Conservation (phyloP, 208 protist genomes). For the Leishmania tropica region DNA sequence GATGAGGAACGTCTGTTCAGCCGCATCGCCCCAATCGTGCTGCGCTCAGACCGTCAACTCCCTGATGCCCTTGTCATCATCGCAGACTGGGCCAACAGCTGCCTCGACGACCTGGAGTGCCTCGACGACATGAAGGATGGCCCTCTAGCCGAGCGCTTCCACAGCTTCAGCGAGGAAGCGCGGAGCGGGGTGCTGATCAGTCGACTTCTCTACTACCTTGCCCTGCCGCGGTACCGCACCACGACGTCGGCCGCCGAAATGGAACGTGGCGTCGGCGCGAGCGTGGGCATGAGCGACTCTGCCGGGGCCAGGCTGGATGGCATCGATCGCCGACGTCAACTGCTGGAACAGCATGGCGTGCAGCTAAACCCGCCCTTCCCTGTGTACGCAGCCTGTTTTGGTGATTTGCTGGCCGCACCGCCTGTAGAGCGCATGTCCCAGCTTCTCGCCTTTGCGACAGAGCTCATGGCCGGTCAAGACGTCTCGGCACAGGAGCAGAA, state of each 20-base stretch:
- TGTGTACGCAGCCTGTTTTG: conserved; percentile 87
- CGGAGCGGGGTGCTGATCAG: conserved; percentile 83
- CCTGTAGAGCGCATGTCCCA: conserved; percentile 73
- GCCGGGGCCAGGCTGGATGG: conserved; percentile 10
- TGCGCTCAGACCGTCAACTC: conserved; percentile 63
- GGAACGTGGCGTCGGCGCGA: neutral
- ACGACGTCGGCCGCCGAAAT: conserved; percentile 23
- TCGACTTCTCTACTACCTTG: conserved; percentile 88
- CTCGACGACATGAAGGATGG: conserved; percentile 85
- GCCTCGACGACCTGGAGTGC: conserved; percentile 79
- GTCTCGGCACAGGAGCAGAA: conserved; percentile 33
- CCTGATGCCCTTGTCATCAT: conserved; percentile 82
- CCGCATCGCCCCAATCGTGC: conserved; percentile 80
- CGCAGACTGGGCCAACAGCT: conserved; percentile 87
- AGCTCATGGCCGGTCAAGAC: conserved; percentile 61
- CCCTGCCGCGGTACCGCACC: conserved; percentile 78
- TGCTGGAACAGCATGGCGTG: conserved; percentile 77
- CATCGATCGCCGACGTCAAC: conserved; percentile 57
- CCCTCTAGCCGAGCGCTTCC: conserved; percentile 66
- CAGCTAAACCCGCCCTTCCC: conserved; percentile 88
- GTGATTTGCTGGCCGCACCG: conserved; percentile 65
- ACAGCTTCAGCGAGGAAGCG: conserved; percentile 78
- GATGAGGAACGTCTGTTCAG: conserved; percentile 85
- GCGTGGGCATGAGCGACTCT: conserved; percentile 1
- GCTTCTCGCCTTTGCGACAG: conserved; percentile 84